A percentile compares a stretch with the other conserved stretches of the same genome.
Conservation (phyloP, 2,329 filamentous ascomycete genomes). For the Mycocentrospora acerina region DNA sequence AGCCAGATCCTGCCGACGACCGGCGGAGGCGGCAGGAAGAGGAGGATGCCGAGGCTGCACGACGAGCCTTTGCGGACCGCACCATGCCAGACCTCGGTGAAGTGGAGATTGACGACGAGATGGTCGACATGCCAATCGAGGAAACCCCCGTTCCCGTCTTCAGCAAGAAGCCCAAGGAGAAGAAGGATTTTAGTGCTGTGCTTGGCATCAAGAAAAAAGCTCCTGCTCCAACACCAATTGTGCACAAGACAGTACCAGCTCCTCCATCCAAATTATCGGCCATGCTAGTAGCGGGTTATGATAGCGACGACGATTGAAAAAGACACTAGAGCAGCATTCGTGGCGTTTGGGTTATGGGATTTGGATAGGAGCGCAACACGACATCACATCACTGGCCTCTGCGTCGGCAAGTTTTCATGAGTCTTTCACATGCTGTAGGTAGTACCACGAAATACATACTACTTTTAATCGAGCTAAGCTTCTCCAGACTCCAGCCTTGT, state of each 20-base stretch:
- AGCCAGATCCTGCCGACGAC: slow-evolving; percentile 54
- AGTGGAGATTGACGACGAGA: slow-evolving; percentile 51
- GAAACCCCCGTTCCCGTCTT: slow-evolving; percentile 54
- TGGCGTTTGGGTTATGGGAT: no score
- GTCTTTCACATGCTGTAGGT: no score
- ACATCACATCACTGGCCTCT: no score
- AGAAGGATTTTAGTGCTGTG: slow-evolving; percentile 74
- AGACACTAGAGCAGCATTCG: no score
- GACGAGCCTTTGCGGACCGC: slow-evolving; percentile 66
- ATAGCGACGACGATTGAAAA: slow-evolving; percentile 29
- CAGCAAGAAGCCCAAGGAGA: slow-evolving; percentile 82
- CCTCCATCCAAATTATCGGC: slow-evolving; percentile 22
- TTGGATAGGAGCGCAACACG: no score
- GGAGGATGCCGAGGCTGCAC: slow-evolving; percentile 82
- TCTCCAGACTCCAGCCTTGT: no score
- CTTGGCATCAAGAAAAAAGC: slow-evolving; percentile 72
- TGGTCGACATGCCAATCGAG: slow-evolving; percentile 38
- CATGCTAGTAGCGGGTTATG: slow-evolving; percentile 32
- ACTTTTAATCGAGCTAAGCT: no score
- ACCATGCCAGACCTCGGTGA: slow-evolving; percentile 51
- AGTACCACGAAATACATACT: no score
- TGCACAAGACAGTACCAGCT: slow-evolving; percentile 10
- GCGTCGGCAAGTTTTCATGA: no score
- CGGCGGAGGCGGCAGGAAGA: slow-evolving; percentile 68
- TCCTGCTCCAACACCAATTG: slow-evolving; percentile 8